A percentile compares a stretch with the other conserved stretches of the same genome.
These are phyloP conservation scores for Anastatica hierochuntica DNA, from an alignment of 345 rosid species.

Conservation along the genomic window DNA sequence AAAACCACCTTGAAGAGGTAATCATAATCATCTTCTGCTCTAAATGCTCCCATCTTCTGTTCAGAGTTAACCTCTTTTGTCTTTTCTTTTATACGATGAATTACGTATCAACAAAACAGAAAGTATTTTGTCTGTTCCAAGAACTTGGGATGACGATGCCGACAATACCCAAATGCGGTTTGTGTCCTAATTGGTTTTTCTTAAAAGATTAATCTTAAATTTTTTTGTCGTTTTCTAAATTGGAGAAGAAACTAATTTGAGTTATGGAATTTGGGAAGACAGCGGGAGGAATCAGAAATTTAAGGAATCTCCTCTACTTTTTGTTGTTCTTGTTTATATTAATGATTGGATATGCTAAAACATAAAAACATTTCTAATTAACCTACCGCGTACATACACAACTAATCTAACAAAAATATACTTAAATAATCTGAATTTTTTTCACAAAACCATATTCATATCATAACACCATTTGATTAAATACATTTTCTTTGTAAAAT, in stretches of 20 bases:
- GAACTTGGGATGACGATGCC: constrained; percentile 23
- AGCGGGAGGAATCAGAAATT: too few relatives aligned
- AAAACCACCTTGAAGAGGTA: constrained; percentile 79
- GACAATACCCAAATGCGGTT: too few relatives aligned
- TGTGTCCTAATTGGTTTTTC: too few relatives aligned
- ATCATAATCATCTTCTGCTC: constrained; percentile 66
- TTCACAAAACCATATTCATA: too few relatives aligned
- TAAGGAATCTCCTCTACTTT: constrained; percentile 23
- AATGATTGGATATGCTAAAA: constrained; percentile 4
- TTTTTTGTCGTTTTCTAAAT: constrained; percentile 18
- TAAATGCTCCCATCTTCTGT: constrained; percentile 45
- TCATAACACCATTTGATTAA: too few relatives aligned
- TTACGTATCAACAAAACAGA: too few relatives aligned
- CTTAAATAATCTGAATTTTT: too few relatives aligned
- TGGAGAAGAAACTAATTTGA: constrained; percentile 3
- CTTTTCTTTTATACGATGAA: too few relatives aligned
- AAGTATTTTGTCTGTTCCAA: too few relatives aligned
- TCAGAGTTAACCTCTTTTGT: not conserved
- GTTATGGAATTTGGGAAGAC: constrained; percentile 8
- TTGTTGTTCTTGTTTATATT: not conserved
- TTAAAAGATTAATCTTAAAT: not conserved
- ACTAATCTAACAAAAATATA: too few relatives aligned
- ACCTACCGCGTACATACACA: too few relatives aligned
- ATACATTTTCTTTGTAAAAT: too few relatives aligned
- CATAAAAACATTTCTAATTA: constrained; percentile 18